Evolutionary conservation across 108 stramenopile genomes (phyloP), one percentile per base, ranked within the genome.

Genomic region (Pseudonitzschia pungens): DNA sequence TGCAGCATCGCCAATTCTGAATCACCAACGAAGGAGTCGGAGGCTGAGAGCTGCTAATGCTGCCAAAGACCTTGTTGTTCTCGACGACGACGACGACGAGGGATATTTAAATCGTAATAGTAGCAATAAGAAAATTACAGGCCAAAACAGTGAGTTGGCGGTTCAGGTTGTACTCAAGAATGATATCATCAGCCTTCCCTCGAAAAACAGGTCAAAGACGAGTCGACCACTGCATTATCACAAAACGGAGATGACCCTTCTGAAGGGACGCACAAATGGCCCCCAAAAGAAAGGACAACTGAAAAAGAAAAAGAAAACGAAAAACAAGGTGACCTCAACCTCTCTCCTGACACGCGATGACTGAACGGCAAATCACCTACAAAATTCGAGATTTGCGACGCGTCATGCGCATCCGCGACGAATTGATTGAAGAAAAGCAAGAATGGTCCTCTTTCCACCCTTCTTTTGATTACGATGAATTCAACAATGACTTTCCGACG

Each of bases 331-430:
- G 24, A 33, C 24, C 53, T 45, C 32, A 20, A 52, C 24, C n/a
- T 45, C 32, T 53, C 50, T 87, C 16, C 72, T 89, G 0, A 81
- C 86, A 1, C 83, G 75, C 33, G 85, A 85, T 32, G 83, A 87
- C 2, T 68, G 89, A 90, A 62, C 66, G 67, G 16, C 67, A 83
- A 31, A 71, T 90, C 11, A 73, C 86, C 32, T 28, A 63, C 26
- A 63, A 60, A 18, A 83, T 90, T 56, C 75, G 76, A 44, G 74
- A 43, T n/a, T 73, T 87, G 51, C 82, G 81, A 45, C 26, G 64
- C 14, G 86, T 69, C 16, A 73, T 81, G 28, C 65, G 75, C 15
- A 68, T 82, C 21, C 81, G 86, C 21, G 84, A 86, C 67, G 76
- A 79, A 27, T 69, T 90, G 32, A 70, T 83, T 68, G 27, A 77